These are phyloP conservation scores for Purpureocillium lavendulum DNA, from an alignment of 2,329 filamentous ascomycete genomes.

Conservation along the genomic window DNA sequence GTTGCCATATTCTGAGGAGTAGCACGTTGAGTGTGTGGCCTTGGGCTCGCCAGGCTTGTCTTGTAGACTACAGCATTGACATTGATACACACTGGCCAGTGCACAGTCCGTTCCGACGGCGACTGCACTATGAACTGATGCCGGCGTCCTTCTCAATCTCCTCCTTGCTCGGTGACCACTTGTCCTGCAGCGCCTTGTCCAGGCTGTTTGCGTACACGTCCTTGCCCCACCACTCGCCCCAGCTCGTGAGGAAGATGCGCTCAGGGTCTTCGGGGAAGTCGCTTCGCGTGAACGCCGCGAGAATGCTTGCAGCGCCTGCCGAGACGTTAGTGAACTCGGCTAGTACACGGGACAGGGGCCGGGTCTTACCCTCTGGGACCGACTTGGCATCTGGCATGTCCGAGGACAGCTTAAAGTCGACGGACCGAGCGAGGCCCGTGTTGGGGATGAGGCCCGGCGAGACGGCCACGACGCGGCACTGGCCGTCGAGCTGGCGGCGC, in stretches of 20 bases:
- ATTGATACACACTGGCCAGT: too few species aligned
- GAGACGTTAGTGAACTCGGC: neutral
- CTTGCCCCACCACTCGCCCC: conserved; percentile 48
- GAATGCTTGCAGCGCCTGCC: conserved; percentile 35
- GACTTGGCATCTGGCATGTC: conserved; percentile 38
- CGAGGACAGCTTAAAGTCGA: conserved; percentile 16
- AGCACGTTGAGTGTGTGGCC: too few species aligned
- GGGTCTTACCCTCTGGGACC: conserved; percentile 31
- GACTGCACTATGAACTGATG: neutral
- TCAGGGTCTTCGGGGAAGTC: conserved; percentile 43
- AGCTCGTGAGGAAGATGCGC: conserved; percentile 45
- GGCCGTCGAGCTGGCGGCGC: conserved; percentile 38
- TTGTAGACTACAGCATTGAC: too few species aligned
- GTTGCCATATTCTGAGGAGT: conserved; percentile 25
- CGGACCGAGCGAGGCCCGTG: conserved; percentile 31
- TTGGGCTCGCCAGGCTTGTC: too few species aligned
- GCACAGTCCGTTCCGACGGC: too few species aligned
- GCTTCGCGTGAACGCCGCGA: conserved; percentile 31
- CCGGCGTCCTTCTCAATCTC: conserved; percentile 37
- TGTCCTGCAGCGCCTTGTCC: conserved; percentile 40
- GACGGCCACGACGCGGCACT: conserved; percentile 39
- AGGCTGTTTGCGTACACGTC: conserved; percentile 29
- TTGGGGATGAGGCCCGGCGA: conserved; percentile 43
- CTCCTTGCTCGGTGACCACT: conserved; percentile 39
- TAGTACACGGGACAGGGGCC: neutral